Base-by-base conservation (phyloP, 139 green algal species). In the Nannochloris sp. region DNA sequence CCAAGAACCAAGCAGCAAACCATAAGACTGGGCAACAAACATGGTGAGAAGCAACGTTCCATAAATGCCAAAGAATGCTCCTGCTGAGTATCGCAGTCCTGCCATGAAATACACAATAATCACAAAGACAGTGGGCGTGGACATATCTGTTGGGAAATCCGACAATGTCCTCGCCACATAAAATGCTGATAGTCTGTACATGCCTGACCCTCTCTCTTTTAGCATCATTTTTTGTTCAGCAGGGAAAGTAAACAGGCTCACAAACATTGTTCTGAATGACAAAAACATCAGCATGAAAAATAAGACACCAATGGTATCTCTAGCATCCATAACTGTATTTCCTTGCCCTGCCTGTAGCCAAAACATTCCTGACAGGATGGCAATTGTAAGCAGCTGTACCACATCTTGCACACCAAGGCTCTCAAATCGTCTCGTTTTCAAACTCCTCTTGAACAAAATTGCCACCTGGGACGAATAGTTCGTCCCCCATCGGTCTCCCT, bases 121-220 rank as follows among this genome's bases (percentile, higher is more conserved):
- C 59, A 89, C 80, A 49, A 82, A 68, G 20, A 74, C 46, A 61
- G 87, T 85, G 14, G 86, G 62, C 14, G 86, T 56, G 23, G 84
- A 36, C 49, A 75, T 81, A 70, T 93, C 86, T 67, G 92, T 82
- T 17, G 88, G 88, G 36, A 94, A 57, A 53, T 93, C 83, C 4
- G 71, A 76, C 3, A 59, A 29, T 3, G 72, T 81, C n/a, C 81
- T 74, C 2, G 89, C 79, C 30, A 84, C 30, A 81, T 91, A 96
- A 79, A 89, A 95, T 9, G 87, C 83, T 10, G 75, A 86, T 31
- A 95, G 67, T 6, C 81, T 67, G 79, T 95, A 95, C 89, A 95
- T 95, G 57, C 79, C 79, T 48, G 55, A 73, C 2, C 69, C 75
- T 4, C 79, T 63, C 71, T 82, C 79, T 63, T 86, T 85, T 9